Percentiles rank a stretch among this genome's conserved stretches.
These are phyloP conservation scores for Posidonia oceanica DNA, from an alignment of 116 monocot species.

Conservation along the genomic window DNA sequence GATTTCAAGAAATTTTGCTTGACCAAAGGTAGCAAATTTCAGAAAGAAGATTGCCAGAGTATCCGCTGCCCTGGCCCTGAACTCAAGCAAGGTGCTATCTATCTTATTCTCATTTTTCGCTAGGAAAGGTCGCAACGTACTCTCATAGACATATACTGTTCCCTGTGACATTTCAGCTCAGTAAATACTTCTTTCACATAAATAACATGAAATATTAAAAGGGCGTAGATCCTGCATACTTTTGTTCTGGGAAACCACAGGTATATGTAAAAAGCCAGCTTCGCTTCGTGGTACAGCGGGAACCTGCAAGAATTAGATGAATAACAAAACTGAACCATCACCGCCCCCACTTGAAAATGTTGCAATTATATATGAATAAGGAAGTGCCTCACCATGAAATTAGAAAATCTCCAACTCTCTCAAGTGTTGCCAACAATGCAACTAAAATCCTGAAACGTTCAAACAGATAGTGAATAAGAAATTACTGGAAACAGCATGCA, in stretches of 20 bases:
- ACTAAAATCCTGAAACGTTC: slow-evolving; percentile 55
- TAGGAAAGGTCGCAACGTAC: slow-evolving; percentile 42
- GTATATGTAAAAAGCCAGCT: slow-evolving; percentile 51
- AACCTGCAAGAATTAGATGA: slow-evolving; percentile 18
- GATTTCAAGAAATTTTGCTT: slow-evolving; percentile 39
- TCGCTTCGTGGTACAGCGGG: slow-evolving; percentile 56
- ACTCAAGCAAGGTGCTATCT: slow-evolving; percentile 47
- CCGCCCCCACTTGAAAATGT: no score
- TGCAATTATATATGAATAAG: neutral
- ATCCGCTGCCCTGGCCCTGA: slow-evolving; percentile 58
- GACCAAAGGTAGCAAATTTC: slow-evolving; percentile 27
- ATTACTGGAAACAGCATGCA: neutral
- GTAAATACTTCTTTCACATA: neutral
- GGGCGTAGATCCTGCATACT: slow-evolving; percentile 15
- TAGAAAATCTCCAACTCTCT: slow-evolving; percentile 55
- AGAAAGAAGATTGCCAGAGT: slow-evolving; percentile 25
- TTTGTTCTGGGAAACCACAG: slow-evolving; percentile 64
- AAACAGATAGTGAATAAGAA: neutral
- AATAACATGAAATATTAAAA: neutral
- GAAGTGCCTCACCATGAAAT: slow-evolving; percentile 47
- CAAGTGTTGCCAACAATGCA: slow-evolving; percentile 44
- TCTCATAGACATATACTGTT: slow-evolving; percentile 47
- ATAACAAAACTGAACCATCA: neutral
- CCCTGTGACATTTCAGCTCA: slow-evolving; percentile 24
- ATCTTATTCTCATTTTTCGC: slow-evolving; percentile 53